Base-by-base conservation (phyloP, 2,329 filamentous ascomycete species). In the Colletotrichum zoysiae region DNA sequence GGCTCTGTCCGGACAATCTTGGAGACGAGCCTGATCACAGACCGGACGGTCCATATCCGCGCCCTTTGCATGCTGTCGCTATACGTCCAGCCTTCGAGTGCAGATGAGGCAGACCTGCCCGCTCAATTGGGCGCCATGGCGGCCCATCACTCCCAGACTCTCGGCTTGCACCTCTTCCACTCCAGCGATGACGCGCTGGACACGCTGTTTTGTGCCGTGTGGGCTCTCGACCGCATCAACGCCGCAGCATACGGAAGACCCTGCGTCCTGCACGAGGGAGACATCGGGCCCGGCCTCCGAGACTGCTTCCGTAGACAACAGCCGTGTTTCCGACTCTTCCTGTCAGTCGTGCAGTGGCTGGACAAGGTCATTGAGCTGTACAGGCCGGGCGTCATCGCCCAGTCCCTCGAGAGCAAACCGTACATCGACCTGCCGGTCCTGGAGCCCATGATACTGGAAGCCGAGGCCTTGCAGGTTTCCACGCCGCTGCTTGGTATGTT, bases 331-430 rank as follows among this genome's bases (percentile, higher is more conserved):
- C 85, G 87, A 4, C 79, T 91, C 0, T 85, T 91, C 30, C 78
- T 92, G 5, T 83, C 82, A 2, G 82, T 91, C 8, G 81, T 89
- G 5, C 80, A 84, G 51, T 84, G 89, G 76, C 82, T 92, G 0
- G 89, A 91, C 65, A 83, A 86, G 58, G 87, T 91, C 5, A 87
- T 91, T 68, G 85, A 85, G 38, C 78, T 92, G 8, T 92, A 92
- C 73, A 85, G 90, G 0, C 89, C 89, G 0, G 82, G 82, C 1
- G 70, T 71, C 9, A 71, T 71, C 18, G 70, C 70, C 20, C 60
- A 69, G 26, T 72, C 70, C 1, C 55, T 72, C 3, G 73, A 82
- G n/a, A 77, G 85, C 40, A 85, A 85, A 58, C 78, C 82, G 0
- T 83, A 85, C 58, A 85, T 88, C 42, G 87, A 89, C 70, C 78